phyloP scores from a whole-genome alignment of 176 grass and related monocot species.

The Lolium multiflorum region DNA sequence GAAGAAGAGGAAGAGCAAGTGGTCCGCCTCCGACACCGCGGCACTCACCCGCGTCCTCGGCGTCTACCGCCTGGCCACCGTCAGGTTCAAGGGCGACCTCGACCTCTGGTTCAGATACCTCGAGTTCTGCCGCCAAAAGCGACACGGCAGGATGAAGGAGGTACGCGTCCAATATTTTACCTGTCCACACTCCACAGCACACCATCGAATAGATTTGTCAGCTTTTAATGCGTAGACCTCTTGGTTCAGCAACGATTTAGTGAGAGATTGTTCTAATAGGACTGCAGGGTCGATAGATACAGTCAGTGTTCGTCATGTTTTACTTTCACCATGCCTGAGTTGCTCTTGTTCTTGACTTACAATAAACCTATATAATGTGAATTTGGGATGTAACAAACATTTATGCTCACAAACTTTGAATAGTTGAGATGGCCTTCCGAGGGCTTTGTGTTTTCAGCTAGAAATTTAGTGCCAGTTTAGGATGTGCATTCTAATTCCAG shows the following conservation, averaged over 20 bases:
- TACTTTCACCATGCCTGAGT: background rate
- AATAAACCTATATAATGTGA: background rate
- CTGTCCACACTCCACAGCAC: background rate
- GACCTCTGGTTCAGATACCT: slow-evolving; percentile 90
- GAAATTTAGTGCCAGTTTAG: background rate
- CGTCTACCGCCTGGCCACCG: slow-evolving; percentile 64
- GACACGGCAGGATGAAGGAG: slow-evolving; percentile 90
- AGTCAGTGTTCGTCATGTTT: background rate
- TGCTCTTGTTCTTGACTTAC: background rate
- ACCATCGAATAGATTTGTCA: background rate
- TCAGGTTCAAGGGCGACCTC: slow-evolving; percentile 91
- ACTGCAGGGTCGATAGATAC: background rate
- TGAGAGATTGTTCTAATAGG: background rate
- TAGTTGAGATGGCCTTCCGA: background rate
- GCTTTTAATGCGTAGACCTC: background rate
- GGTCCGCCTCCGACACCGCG: slow-evolving; percentile 69
- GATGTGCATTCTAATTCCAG: background rate
- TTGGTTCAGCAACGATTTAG: background rate
- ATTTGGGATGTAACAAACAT: background rate
- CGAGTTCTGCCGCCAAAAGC: slow-evolving; percentile 76
- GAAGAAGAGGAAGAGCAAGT: slow-evolving; percentile 51
- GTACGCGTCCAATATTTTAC: slow-evolving; percentile 31
- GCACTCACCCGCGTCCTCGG: slow-evolving; percentile 67
- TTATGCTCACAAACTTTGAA: background rate
- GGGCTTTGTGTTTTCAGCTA: background rate